Evolutionary conservation across 2,329 filamentous ascomycete species (phyloP), one percentile per base, ranked within the genome.

Genomic region (Talaromyces islandicus): DNA sequence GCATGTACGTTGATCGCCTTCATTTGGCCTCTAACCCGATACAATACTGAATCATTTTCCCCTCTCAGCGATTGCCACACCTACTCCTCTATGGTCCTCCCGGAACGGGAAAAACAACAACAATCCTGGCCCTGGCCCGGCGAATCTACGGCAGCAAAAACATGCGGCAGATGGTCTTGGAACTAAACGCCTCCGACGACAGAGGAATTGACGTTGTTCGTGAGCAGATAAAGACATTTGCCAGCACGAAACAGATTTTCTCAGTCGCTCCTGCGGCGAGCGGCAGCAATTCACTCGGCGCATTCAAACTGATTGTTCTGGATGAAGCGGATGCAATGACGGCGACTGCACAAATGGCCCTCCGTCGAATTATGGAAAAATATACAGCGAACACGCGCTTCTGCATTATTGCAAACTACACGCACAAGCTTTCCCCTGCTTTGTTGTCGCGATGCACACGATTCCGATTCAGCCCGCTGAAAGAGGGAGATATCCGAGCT

Each of bases 321-420:
- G 94, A 99, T 75, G 94, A 99, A 80, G 94, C 94, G n/a, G 94
- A 99, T 74, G 94, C 94, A 58, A 99, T 99, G 94, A 99, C 94
- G n/a, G 89, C 91, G 58, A 95, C 93, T 0, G 94, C 94, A 6
- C 94, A 99, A 77, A 99, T 99, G 93, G 94, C 94, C 0, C 81
- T 99, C 59, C 85, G 94, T 63, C 83, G 94, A 54, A 97, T 99
- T 71, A 99, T 99, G 94, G 94, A 99, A 73, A 96, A 96, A 78
- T 99, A 99, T 79, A 99, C 94, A 0, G 90, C 90, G 62, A 99
- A 99, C 78, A 97, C 94, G 2, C 84, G 94, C 57, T 99, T 99
- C 78, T 97, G 93, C 78, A 91, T 99, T 71, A 97, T 99, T 68
- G 94, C 94, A 68, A 99, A 99, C 78, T 99, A 99, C 76, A 94